Evolutionary conservation across 306 rosid species (phyloP).

Genomic region (Prunus armeniaca): DNA sequence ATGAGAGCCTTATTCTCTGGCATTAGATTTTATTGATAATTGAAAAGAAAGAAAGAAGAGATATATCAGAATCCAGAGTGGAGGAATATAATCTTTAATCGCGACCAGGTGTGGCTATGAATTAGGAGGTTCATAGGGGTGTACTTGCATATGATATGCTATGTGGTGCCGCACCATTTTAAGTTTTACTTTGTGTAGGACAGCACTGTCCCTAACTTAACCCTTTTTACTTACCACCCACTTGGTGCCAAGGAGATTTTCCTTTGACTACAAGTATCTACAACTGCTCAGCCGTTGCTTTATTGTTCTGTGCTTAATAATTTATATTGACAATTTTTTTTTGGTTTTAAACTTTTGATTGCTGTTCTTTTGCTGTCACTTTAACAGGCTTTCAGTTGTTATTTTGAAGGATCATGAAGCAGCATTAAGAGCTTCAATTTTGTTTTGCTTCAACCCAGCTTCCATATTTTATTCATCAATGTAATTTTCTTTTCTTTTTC

Average conservation of each 20-base stretch:
- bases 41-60: neutral
- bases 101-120: neutral
- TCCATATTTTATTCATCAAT: conserved; percentile 81
- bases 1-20: neutral
- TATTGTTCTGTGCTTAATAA: neutral
- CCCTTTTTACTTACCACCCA: neutral
- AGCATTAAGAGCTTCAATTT: conserved; percentile 69
- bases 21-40: neutral
- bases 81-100: neutral
- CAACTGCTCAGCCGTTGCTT: neutral
- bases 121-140: neutral
- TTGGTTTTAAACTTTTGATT: conserved; percentile 17
- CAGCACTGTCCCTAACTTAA: neutral
- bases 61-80: neutral
- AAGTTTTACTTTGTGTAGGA: neutral
- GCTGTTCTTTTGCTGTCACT: conserved; percentile 23
- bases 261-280: too few species aligned
- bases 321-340: neutral
- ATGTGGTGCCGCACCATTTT: neutral
- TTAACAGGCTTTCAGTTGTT: conserved; percentile 56
- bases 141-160: neutral
- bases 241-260: neutral
- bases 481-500: conserved; percentile 33
- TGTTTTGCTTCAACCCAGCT: conserved; percentile 97
- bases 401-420: conserved; percentile 60